phyloP scores from a whole-genome alignment of 805 yeast species.

The Wickerhamomyces subpelliculosus region DNA sequence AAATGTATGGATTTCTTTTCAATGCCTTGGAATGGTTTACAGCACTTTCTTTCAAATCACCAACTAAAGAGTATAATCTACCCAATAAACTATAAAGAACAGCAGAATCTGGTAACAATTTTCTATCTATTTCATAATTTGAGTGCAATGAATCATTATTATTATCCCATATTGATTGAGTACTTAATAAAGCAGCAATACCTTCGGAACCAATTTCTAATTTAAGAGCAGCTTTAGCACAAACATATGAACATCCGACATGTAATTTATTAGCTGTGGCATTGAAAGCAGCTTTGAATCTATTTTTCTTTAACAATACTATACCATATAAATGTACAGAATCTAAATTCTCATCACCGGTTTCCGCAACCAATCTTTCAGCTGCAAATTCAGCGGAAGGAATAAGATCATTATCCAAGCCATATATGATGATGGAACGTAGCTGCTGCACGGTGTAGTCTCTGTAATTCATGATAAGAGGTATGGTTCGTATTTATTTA shows the following conservation, averaged over 20 bases:
- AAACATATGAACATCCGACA: constrained; percentile 71
- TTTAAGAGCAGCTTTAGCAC: constrained; percentile 58
- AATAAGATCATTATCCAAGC: constrained; percentile 61
- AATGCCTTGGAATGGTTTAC: constrained; percentile 64
- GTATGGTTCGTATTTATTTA: too few relatives aligned
- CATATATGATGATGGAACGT: constrained; percentile 56
- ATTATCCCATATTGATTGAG: constrained; percentile 30
- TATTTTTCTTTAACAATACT: constrained; percentile 50
- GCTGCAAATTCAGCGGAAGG: constrained; percentile 81
- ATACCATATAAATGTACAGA: constrained; percentile 66
- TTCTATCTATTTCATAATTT: constrained; percentile 32
- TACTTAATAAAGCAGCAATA: constrained; percentile 38
- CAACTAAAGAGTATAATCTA: constrained; percentile 49
- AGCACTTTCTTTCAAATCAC: constrained; percentile 59
- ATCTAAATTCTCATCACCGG: constrained; percentile 37
- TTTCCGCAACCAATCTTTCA: constrained; percentile 70
- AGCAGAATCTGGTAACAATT: constrained; percentile 56
- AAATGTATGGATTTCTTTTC: constrained; percentile 68
- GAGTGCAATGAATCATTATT: constrained; percentile 7
- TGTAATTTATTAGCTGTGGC: constrained; percentile 42
- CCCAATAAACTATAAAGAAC: constrained; percentile 66
- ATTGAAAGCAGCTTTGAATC: constrained; percentile 57
- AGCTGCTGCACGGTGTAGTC: constrained; percentile 33
- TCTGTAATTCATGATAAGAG: constrained; percentile 11
- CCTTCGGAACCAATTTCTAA: constrained; percentile 57